Percentiles rank a stretch among this genome's conserved stretches.
Conservation (phyloP, 2,329 filamentous ascomycete species). For the Cadophora luteo-olivacea region DNA sequence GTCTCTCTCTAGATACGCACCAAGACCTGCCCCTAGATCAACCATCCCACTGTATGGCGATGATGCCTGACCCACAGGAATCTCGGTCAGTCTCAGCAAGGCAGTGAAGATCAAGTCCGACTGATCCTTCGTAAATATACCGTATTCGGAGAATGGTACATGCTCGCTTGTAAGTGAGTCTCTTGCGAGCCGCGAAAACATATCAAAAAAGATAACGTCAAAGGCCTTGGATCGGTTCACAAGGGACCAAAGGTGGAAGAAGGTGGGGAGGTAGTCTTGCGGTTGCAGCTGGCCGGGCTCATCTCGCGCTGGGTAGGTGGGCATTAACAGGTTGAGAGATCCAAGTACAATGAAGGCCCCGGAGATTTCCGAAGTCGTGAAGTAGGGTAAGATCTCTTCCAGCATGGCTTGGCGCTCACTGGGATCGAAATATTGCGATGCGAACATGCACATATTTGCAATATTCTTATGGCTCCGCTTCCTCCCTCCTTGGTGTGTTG, state of each 20-base stretch:
- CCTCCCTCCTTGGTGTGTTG: constrained; percentile 64
- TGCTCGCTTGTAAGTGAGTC: constrained; percentile 80
- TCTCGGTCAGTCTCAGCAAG: constrained; percentile 86
- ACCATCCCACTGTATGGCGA: constrained; percentile 85
- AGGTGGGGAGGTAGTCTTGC: constrained; percentile 86
- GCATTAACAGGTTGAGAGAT: constrained; percentile 84
- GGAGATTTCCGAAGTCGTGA: constrained; percentile 91
- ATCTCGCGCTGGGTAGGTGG: constrained; percentile 78
- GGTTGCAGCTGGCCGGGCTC: constrained; percentile 80
- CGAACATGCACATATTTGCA: constrained; percentile 88
- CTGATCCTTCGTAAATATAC: constrained; percentile 91
- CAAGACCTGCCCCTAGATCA: constrained; percentile 83
- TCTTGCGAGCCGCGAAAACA: constrained; percentile 84
- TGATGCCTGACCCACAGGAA: constrained; percentile 93
- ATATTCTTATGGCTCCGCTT: constrained; percentile 68
- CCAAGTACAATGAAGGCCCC: constrained; percentile 93
- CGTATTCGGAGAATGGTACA: constrained; percentile 82
- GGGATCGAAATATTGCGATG: constrained; percentile 92
- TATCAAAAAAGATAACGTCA: constrained; percentile 87
- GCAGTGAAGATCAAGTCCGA: constrained; percentile 93
- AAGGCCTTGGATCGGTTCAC: constrained; percentile 88
- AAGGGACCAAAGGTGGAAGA: constrained; percentile 96
- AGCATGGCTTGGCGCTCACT: constrained; percentile 82
- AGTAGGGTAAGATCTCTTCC: constrained; percentile 82
- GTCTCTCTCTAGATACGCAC: constrained; percentile 88